phyloP scores from a whole-genome alignment of 2,329 filamentous ascomycete genomes.

The Magnaporthiopsis incrustans region DNA sequence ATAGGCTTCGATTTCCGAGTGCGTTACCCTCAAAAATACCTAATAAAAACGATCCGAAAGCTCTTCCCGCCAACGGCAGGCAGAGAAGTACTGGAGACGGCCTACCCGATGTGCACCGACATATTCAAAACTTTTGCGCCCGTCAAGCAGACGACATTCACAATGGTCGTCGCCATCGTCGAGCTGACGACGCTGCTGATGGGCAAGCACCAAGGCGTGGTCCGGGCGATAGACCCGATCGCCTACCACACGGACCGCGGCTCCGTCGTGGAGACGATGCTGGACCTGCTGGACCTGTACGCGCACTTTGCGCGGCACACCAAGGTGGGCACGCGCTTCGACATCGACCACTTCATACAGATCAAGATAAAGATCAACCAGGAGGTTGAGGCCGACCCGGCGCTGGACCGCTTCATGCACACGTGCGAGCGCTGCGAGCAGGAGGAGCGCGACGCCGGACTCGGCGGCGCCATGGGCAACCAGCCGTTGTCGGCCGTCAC shows the following conservation, averaged over 20 bases:
- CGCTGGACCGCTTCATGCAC: slow-evolving; percentile 55
- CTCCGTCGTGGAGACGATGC: slow-evolving; percentile 64
- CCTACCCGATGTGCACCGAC: slow-evolving; percentile 79
- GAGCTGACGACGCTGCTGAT: slow-evolving; percentile 71
- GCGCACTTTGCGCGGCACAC: slow-evolving; percentile 73
- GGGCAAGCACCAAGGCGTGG: slow-evolving; percentile 42
- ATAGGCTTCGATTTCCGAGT: slow-evolving; percentile 91
- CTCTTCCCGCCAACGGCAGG: slow-evolving; percentile 40
- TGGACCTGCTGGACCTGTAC: slow-evolving; percentile 88
- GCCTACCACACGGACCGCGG: slow-evolving; percentile 35
- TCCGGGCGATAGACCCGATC: slow-evolving; percentile 36
- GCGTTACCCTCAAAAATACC: slow-evolving; percentile 74
- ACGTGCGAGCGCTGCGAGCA: slow-evolving; percentile 46
- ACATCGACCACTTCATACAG: slow-evolving; percentile 72
- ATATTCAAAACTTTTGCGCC: slow-evolving; percentile 90
- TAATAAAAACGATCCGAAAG: slow-evolving; percentile 68
- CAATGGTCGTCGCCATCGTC: slow-evolving; percentile 73
- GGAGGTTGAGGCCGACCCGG: slow-evolving; percentile 57
- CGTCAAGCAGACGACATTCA: slow-evolving; percentile 80
- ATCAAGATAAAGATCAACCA: slow-evolving; percentile 83
- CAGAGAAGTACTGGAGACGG: slow-evolving; percentile 53
- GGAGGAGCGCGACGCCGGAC: slow-evolving; percentile 20
- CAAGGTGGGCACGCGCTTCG: slow-evolving; percentile 62
- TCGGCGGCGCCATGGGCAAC: slow-evolving; percentile 10
- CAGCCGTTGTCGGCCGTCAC: slow-evolving; percentile 21